phyloP scores from a whole-genome alignment of 1,284 basidiomycete species.

The Sanghuangporus weigelae region DNA sequence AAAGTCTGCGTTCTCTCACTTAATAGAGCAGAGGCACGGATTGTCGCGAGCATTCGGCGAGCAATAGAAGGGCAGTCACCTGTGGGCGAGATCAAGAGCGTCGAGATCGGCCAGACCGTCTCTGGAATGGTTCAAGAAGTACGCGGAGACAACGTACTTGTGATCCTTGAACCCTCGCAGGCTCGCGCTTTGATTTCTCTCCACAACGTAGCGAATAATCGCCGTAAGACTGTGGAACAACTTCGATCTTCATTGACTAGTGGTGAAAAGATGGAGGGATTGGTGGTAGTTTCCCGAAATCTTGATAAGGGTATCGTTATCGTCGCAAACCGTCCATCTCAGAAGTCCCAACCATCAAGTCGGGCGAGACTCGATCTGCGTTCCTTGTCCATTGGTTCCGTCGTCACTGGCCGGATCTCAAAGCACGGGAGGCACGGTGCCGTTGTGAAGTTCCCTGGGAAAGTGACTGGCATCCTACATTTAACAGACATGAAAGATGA shows the following conservation, averaged over 20 bases:
- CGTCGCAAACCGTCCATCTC: slow-evolving; percentile 67
- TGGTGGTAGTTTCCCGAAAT: slow-evolving; percentile 90
- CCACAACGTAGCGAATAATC: slow-evolving; percentile 83
- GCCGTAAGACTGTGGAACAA: slow-evolving; percentile 63
- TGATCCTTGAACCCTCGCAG: slow-evolving; percentile 67
- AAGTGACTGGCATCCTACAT: slow-evolving; percentile 71
- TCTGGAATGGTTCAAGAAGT: slow-evolving; percentile 70
- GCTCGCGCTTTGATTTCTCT: slow-evolving; percentile 82
- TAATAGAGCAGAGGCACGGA: slow-evolving; percentile 55
- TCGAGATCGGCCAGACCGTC: slow-evolving; percentile 76
- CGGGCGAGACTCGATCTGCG: slow-evolving; percentile 60
- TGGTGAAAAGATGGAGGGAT: slow-evolving; percentile 71
- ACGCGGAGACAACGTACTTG: slow-evolving; percentile 79
- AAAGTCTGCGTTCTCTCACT: slow-evolving; percentile 83
- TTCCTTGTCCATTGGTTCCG: slow-evolving; percentile 62
- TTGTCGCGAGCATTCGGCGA: slow-evolving; percentile 87
- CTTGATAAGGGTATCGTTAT: slow-evolving; percentile 85
- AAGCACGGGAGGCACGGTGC: slow-evolving; percentile 65
- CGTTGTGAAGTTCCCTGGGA: slow-evolving; percentile 67
- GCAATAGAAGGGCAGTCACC: slow-evolving; percentile 51
- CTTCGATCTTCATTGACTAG: slow-evolving; percentile 61
- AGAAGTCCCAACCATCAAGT: slow-evolving; percentile 38
- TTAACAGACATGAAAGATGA: slow-evolving; percentile 82
- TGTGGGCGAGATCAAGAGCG: slow-evolving; percentile 57
- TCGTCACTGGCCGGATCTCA: slow-evolving; percentile 74